Base-by-base conservation (phyloP, 2,329 filamentous ascomycete species). In the Claviceps arundinis region DNA sequence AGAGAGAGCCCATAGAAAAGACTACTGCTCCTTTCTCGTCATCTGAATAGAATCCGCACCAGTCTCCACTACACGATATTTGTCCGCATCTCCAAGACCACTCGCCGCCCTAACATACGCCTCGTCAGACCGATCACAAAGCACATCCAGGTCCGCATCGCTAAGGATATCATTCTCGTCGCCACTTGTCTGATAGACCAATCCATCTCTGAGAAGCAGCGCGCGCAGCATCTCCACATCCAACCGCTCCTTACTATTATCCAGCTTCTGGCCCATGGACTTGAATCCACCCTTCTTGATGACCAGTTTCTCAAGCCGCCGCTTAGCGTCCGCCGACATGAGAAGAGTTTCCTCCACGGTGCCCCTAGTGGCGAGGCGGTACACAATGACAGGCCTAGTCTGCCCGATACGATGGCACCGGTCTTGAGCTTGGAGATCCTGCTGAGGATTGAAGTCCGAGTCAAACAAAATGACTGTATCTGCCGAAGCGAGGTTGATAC, bases 401-500 rank as follows among this genome's bases (percentile, higher is more conserved):
- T 98, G 93, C 0, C 93, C 93, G 56, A 98, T 97, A 13, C 93
- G 82, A 64, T 98, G 93, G 0, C 88, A 89, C 5, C 93, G 87
- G 62, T 98, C 93, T 68, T 97, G 93, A 0, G 93, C 93, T 64
- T 98, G 93, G 0, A 98, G 74, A 65, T 98, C 93, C 63, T 96
- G 91, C 65, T 98, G 93, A 0, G 93, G 93, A 60, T 98, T 98
- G 82, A 91, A 96, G 61, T 95, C 80, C 2, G 70, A 74, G 66
- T 97, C 91, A 59, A 93, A 97, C 0, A 97, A 74, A 46, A 97
- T 85, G 11, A 96, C 91, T 0, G 91, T 96, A 60, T 97, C 91
- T 0, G 91, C 91, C 1, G 84, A 84, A 0, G 88, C 88, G 0
- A 97, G 81, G 61, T 96, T 97, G 73, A 97, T 97, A 48, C 91